Evolutionary conservation across 345 rosid genomes (phyloP).

Genomic region (Acer saccharum): DNA sequence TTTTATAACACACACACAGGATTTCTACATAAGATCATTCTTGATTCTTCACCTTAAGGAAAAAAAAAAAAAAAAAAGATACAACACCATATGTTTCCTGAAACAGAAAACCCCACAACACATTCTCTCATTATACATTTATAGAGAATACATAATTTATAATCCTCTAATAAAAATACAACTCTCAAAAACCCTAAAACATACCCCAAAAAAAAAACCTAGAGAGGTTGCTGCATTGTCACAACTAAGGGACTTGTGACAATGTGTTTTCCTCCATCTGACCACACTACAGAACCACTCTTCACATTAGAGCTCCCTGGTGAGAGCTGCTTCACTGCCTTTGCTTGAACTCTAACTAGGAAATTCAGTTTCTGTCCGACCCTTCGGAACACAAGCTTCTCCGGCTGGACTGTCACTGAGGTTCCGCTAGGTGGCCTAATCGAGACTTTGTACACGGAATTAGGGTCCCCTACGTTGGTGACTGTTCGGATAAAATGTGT

Average conservation of each 20-base stretch:
- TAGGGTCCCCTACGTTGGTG: conserved; percentile 76
- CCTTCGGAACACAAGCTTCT: conserved; percentile 58
- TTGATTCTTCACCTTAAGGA: not conserved
- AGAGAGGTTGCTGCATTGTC: conserved; percentile 93
- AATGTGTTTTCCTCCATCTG: conserved; percentile 78
- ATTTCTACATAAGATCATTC: conserved; percentile 13
- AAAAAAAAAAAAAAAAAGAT: not conserved
- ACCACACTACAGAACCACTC: conserved; percentile 80
- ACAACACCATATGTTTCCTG: conserved; percentile 32
- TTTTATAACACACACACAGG: not conserved
- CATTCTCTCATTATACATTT: conserved; percentile 22
- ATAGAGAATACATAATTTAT: not conserved
- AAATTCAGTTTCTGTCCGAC: conserved; percentile 76
- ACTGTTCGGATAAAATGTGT: conserved; percentile 76
- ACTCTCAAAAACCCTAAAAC: conserved; percentile 17
- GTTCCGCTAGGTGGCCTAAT: conserved; percentile 65
- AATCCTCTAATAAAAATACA: conserved; percentile 11
- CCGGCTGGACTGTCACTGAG: conserved; percentile 59
- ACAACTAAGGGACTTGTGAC: conserved; percentile 83
- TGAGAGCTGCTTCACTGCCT: conserved; percentile 51
- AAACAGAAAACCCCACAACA: conserved; percentile 34
- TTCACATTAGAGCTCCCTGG: conserved; percentile 55
- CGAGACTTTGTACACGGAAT: conserved; percentile 49
- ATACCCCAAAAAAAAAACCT: not conserved
- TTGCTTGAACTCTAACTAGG: conserved; percentile 54